These are phyloP conservation scores for Debaryomyces udenii DNA, from an alignment of 1,139 yeast species.

Conservation along the genomic window DNA sequence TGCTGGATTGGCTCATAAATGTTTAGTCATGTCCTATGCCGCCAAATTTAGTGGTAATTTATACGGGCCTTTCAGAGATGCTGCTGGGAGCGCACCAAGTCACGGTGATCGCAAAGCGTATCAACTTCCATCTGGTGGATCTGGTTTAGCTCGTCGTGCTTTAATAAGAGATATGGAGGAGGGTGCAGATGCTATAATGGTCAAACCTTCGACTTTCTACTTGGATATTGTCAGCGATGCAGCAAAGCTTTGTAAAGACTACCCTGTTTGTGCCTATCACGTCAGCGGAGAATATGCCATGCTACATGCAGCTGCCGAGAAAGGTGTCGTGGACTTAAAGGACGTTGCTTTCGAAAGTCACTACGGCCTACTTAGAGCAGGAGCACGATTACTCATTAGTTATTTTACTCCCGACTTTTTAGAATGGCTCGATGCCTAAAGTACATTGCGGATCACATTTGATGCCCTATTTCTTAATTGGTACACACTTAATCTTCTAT, in stretches of 20 bases:
- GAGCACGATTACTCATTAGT: slow-evolving; percentile 88
- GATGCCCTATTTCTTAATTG: neutral
- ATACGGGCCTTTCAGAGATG: slow-evolving; percentile 97
- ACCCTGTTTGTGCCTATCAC: slow-evolving; percentile 93
- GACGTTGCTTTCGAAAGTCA: slow-evolving; percentile 91
- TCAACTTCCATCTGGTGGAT: slow-evolving; percentile 91
- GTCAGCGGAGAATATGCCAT: slow-evolving; percentile 98
- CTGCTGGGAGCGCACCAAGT: slow-evolving; percentile 90
- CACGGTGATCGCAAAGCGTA: slow-evolving; percentile 91
- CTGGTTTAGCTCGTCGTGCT: slow-evolving; percentile 94
- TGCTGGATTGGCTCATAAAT: slow-evolving; percentile 84
- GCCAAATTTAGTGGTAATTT: slow-evolving; percentile 91
- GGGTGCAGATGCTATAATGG: slow-evolving; percentile 95
- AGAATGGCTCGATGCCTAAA: slow-evolving; percentile 70
- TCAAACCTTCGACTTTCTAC: slow-evolving; percentile 97
- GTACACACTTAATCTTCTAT: slow-evolving; percentile 8
- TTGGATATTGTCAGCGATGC: slow-evolving; percentile 91
- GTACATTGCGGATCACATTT: neutral
- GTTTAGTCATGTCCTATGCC: slow-evolving; percentile 88
- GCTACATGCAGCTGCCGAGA: slow-evolving; percentile 98
- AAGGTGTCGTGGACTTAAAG: slow-evolving; percentile 87
- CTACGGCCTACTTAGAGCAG: slow-evolving; percentile 91
- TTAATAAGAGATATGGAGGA: slow-evolving; percentile 80
- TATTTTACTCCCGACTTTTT: slow-evolving; percentile 95
- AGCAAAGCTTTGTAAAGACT: slow-evolving; percentile 73